phyloP scores from a whole-genome alignment of 441 rosid genomes.

The Croton setiger region DNA sequence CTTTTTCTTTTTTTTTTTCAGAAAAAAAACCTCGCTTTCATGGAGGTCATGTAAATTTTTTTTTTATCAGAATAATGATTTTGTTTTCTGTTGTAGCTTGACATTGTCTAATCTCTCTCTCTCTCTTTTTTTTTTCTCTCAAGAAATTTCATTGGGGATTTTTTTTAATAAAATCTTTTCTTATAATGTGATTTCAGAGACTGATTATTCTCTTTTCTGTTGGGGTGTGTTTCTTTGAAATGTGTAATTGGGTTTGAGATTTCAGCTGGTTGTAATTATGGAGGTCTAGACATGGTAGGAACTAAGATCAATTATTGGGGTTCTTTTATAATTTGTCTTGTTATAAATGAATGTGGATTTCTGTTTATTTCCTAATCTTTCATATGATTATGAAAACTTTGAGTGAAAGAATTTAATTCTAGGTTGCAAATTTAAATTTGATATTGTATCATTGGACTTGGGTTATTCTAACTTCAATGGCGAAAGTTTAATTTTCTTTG shows the following conservation, averaged over 20 bases:
- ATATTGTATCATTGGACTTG: background rate
- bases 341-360: slow-evolving; percentile 19
- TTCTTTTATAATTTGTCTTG: slow-evolving; percentile 6
- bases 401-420: background rate
- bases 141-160: background rate
- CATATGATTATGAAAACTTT: slow-evolving; percentile 16
- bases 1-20: slow-evolving; percentile 9
- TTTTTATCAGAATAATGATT: slow-evolving; percentile 5
- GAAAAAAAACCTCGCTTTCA: slow-evolving; percentile 7
- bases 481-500: background rate
- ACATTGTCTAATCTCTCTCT: slow-evolving; percentile 12
- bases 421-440: background rate
- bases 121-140: background rate
- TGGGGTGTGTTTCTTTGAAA: slow-evolving; percentile 15
- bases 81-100: slow-evolving; percentile 27
- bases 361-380: slow-evolving; percentile 10
- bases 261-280: slow-evolving; percentile 22
- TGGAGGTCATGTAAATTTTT: slow-evolving; percentile 10
- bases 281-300: background rate
- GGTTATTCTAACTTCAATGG: slow-evolving; percentile 21
- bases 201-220: slow-evolving; percentile 12
- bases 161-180: background rate
- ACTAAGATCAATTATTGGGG: slow-evolving; percentile 6
- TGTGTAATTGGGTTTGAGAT: slow-evolving; percentile 21
- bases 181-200: background rate